Percentiles rank a stretch among this genome's conserved stretches.
Evolutionary conservation across 176 grass and related monocot genomes (phyloP).

Genomic region (Triticum aestivum): DNA sequence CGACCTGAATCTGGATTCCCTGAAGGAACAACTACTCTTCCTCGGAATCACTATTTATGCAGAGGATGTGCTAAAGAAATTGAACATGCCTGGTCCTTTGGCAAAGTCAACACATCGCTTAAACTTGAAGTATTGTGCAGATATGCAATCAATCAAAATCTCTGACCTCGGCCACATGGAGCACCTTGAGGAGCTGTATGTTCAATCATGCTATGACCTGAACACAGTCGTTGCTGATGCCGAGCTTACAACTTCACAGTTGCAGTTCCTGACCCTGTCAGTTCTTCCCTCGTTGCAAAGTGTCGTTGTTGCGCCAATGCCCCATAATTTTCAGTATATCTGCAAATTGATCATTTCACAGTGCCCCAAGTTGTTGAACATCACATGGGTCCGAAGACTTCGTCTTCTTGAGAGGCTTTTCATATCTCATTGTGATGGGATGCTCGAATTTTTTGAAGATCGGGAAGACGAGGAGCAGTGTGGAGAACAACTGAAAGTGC

Average conservation of each 20-base stretch:
- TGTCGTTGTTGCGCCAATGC: slow-evolving; percentile 38
- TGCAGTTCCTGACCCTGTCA: slow-evolving; percentile 64
- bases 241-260: slow-evolving; percentile 7
- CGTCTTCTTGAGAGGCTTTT: slow-evolving; percentile 65
- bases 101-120: slow-evolving; percentile 59
- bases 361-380: slow-evolving; percentile 50
- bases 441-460: slow-evolving; percentile 43
- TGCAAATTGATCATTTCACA: slow-evolving; percentile 53
- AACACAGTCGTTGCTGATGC: slow-evolving; percentile 38
- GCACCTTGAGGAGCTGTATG: slow-evolving; percentile 62
- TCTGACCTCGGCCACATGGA: slow-evolving; percentile 62
- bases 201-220: slow-evolving; percentile 64
- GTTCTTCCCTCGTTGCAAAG: slow-evolving; percentile 49
- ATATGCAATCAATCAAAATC: slow-evolving; percentile 57
- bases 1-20: slow-evolving; percentile 62
- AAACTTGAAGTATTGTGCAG: slow-evolving; percentile 57
- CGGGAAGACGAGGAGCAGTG: neutral
- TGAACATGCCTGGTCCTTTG: slow-evolving; percentile 58
- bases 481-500: neutral
- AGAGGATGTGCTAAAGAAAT: slow-evolving; percentile 57
- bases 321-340: slow-evolving; percentile 45
- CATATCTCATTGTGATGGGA: slow-evolving; percentile 52
- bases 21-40: slow-evolving; percentile 19
- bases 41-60: slow-evolving; percentile 78
- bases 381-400: slow-evolving; percentile 64